phyloP scores from a whole-genome alignment of 441 rosid species.

The Cnidoscolus chayamansa region DNA sequence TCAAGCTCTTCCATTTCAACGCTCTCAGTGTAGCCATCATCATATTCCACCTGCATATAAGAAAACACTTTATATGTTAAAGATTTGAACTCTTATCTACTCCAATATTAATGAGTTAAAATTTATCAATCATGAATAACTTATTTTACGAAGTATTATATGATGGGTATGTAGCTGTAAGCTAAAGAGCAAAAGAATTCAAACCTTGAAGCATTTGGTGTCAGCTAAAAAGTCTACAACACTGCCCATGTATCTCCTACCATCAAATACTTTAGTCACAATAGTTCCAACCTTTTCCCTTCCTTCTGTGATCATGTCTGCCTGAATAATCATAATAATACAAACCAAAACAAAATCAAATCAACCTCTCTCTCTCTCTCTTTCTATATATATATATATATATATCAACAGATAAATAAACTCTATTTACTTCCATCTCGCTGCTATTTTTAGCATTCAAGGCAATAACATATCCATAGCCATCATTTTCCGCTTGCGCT shows the following conservation, averaged over 20 bases:
- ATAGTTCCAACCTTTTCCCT: constrained; percentile 6
- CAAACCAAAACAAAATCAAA: background rate
- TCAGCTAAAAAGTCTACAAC: background rate
- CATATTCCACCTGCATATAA: constrained; percentile 4
- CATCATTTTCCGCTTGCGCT: no score
- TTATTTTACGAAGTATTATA: no score
- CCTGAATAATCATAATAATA: background rate
- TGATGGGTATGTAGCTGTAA: no score
- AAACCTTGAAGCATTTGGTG: constrained; percentile 19
- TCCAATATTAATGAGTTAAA: no score
- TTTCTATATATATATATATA: no score
- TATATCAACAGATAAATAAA: no score
- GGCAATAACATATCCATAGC: constrained; percentile 2
- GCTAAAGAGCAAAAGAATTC: no score
- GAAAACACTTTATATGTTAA: no score
- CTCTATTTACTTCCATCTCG: background rate
- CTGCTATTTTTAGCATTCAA: background rate
- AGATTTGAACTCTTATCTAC: no score
- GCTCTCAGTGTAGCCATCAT: background rate
- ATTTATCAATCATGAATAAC: no score
- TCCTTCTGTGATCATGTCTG: background rate
- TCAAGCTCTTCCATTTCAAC: background rate
- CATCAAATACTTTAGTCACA: background rate
- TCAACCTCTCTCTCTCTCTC: no score
- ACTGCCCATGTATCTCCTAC: background rate